Percentiles rank a stretch among this genome's conserved stretches.
phyloP scores from a whole-genome alignment of 1,284 basidiomycete species.

The Naganishia sp. region DNA sequence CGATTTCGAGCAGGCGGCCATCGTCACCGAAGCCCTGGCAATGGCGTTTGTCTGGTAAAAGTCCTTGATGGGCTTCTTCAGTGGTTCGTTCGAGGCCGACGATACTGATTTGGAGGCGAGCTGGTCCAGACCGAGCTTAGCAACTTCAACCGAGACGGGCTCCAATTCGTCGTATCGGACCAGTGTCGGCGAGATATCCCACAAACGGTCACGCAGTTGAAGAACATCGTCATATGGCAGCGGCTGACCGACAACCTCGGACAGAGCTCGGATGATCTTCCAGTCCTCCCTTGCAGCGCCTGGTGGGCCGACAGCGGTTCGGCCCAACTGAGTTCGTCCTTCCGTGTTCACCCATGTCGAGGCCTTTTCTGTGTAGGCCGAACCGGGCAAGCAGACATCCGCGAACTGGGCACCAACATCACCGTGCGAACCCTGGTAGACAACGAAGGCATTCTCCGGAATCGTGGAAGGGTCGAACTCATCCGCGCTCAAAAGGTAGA shows the following conservation, averaged over 20 bases:
- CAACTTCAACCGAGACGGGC: constrained; percentile 69
- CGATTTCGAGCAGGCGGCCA: constrained; percentile 55
- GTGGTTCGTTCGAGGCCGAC: constrained; percentile 59
- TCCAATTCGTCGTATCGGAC: constrained; percentile 88
- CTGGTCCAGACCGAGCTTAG: constrained; percentile 68
- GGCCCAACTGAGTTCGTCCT: constrained; percentile 85
- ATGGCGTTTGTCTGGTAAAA: constrained; percentile 85
- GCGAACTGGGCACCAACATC: constrained; percentile 95
- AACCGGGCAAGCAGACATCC: constrained; percentile 89
- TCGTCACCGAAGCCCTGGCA: constrained; percentile 56
- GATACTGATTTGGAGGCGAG: constrained; percentile 54
- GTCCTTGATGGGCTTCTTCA: constrained; percentile 82
- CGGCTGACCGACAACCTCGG: constrained; percentile 77
- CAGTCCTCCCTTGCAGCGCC: constrained; percentile 95
- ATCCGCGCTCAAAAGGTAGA: constrained; percentile 96
- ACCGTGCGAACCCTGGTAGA: constrained; percentile 99
- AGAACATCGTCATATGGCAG: constrained; percentile 90
- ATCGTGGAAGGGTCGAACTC: constrained; percentile 89
- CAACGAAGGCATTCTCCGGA: constrained; percentile 91
- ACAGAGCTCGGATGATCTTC: constrained; percentile 87
- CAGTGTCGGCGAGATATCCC: constrained; percentile 91
- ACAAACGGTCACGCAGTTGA: constrained; percentile 88
- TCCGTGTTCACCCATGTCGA: constrained; percentile 97
- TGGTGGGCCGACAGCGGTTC: constrained; percentile 91
- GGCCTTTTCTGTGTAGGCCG: constrained; percentile 95